Conservation (phyloP, 2,329 filamentous ascomycete species). For the Clarireedia homoeocarpa region DNA sequence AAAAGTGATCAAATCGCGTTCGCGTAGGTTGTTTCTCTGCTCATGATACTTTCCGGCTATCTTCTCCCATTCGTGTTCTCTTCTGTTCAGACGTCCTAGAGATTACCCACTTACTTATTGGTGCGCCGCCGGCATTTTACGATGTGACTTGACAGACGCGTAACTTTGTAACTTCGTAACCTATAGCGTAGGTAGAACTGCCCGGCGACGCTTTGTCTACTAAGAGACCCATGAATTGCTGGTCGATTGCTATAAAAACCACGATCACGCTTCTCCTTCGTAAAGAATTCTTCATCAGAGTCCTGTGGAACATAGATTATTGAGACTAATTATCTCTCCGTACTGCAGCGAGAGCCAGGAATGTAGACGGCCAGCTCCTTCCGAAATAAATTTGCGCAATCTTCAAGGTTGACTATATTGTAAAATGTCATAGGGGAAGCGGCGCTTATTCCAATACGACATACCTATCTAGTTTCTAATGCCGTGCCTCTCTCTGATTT, state of each 20-base stretch:
- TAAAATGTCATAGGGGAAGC: background rate
- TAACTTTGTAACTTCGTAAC: background rate
- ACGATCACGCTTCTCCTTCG: background rate
- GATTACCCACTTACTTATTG: background rate
- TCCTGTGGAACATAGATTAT: background rate
- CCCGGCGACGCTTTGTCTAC: no score
- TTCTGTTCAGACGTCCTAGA: background rate
- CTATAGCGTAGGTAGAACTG: no score
- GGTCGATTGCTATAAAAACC: background rate
- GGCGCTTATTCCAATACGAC: conserved; percentile 7
- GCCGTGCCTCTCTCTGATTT: background rate
- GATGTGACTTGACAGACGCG: background rate
- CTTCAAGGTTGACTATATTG: background rate
- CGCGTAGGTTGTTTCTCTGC: background rate
- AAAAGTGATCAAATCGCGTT: background rate
- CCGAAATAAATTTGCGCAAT: background rate
- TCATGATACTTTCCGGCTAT: background rate
- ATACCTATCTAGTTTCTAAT: background rate
- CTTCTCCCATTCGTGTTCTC: background rate
- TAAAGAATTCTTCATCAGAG: background rate
- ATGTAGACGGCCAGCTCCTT: background rate
- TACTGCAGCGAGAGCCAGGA: background rate
- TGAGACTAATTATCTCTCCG: background rate
- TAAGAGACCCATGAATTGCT: background rate
- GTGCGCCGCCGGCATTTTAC: background rate